A percentile compares a stretch with the other conserved stretches of the same genome.
These are phyloP conservation scores for Nissolia schottii DNA, from an alignment of 306 rosid species.

Conservation along the genomic window DNA sequence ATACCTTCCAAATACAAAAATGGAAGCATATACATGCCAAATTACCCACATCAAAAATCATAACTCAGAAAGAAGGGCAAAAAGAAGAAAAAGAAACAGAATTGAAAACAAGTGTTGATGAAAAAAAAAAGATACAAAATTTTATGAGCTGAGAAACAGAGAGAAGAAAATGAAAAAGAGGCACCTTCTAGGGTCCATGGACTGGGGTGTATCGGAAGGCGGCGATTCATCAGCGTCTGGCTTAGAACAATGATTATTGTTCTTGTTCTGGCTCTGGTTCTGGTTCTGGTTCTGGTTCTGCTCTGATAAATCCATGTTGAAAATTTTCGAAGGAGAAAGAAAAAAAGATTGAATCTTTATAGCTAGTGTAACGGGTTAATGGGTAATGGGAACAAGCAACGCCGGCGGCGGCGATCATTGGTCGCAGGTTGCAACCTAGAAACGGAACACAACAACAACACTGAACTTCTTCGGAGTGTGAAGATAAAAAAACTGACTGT, in stretches of 20 bases:
- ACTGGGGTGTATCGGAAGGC: not conserved
- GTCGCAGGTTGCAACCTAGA: no score
- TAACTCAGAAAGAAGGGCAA: not conserved
- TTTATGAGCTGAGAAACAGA: not conserved
- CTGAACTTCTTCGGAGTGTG: not conserved
- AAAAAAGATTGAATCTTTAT: not conserved
- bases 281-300: not conserved
- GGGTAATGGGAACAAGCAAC: not conserved
- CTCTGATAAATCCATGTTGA: slow-evolving; percentile 27
- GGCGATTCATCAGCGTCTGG: not conserved
- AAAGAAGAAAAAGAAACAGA: not conserved
- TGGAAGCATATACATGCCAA: not conserved
- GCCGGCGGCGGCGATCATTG: not conserved
- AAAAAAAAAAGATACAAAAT: not conserved
- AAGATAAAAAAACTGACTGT: not conserved
- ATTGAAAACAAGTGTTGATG: not conserved
- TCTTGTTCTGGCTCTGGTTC: not conserved
- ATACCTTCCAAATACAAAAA: not conserved
- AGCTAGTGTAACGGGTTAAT: not conserved
- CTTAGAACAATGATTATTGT: no score
- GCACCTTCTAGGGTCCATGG: slow-evolving; percentile 61
- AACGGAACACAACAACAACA: not conserved
- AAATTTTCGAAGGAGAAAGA: not conserved
- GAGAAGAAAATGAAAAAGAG: not conserved
- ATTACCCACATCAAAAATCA: not conserved